Base-by-base conservation (phyloP, 257 asterid genomes). In the Buddleja alternifolia region DNA sequence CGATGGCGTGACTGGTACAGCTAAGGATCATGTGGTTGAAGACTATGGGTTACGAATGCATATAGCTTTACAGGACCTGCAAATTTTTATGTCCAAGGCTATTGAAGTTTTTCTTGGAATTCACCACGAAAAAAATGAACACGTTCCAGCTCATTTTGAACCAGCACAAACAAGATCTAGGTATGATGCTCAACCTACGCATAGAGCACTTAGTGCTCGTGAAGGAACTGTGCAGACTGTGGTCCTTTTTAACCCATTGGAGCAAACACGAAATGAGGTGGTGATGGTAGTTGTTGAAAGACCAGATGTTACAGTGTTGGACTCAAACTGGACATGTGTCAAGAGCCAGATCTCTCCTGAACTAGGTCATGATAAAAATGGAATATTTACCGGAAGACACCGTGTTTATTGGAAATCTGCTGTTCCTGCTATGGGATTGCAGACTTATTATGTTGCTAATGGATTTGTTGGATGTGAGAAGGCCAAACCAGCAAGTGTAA, bases 1-100 rank as follows among this genome's bases (percentile, higher is more conserved):
- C 63, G 99, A 91, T 77, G 99, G 99, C 16, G 97, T 94, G 65
- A 94, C 99, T 58, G 97, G 99, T 60, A 91, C 99, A 10, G 97
- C 95, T 6, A 91, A 87, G 79, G 97, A 94, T 73, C 97, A 94
- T 23, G 99, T 94, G 60, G 93, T 91, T 53, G 81, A 82, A 74
- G 99, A 94, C 77, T 94, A 94, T 51, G 99, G 97, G 51, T 78
- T 75, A n/a, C 82, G 97, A 48, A 94, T 94, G 99, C 91, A 91
- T 77, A 67, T 87, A 79, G 95, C 96, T 77, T 75, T 91, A 80
- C 89, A 85, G 12, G 99, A 94, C 78, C 71, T 91, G 69, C 90
- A 94, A 37, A 87, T 91, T 65, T 94, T 94, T 47, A 87, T 89
- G 95, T 84, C 99, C 3, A 94, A 94, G 77, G 95, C 95, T 73